phyloP scores from a whole-genome alignment of 2,329 filamentous ascomycete genomes.

The Cercospora sp. region DNA sequence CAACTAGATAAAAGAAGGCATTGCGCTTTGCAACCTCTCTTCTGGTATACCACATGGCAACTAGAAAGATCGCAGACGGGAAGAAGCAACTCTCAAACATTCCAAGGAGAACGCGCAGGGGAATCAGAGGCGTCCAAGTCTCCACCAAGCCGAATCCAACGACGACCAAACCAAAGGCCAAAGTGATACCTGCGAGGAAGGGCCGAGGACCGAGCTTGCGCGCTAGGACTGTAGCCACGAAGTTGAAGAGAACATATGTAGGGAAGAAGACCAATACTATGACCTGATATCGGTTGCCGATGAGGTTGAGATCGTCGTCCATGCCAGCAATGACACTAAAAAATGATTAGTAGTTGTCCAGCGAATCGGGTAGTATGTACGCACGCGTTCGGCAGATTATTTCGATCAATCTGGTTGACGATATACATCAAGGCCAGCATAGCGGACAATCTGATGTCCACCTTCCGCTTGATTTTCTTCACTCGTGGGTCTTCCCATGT shows the following conservation, averaged over 20 bases:
- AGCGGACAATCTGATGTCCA: conserved; percentile 11
- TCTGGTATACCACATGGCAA: conserved; percentile 12
- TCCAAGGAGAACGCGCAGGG: conserved; percentile 41
- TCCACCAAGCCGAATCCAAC: conserved; percentile 9
- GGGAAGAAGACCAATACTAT: conserved; percentile 32
- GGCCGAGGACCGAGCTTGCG: conserved; percentile 56
- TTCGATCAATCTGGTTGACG: conserved; percentile 17
- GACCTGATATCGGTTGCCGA: conserved; percentile 41
- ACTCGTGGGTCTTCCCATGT: conserved; percentile 17
- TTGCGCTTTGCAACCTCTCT: conserved; percentile 12
- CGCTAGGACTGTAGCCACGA: conserved; percentile 39
- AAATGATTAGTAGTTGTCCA: not conserved
- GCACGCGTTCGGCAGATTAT: conserved; percentile 19
- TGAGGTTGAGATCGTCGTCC: conserved; percentile 47
- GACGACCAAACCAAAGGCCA: conserved; percentile 41
- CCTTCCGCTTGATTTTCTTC: conserved; percentile 16
- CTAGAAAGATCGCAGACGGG: conserved; percentile 10
- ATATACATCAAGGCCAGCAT: conserved; percentile 19
- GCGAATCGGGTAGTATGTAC: not conserved
- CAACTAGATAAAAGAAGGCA: conserved; percentile 12
- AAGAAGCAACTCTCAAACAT: conserved; percentile 36
- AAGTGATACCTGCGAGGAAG: conserved; percentile 55
- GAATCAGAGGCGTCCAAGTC: conserved; percentile 38
- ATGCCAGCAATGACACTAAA: conserved; percentile 43
- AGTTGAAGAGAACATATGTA: conserved; percentile 62